A percentile compares a stretch with the other conserved stretches of the same genome.
Conservation (phyloP, 257 asterid species). For the Solanum arcanum region DNA sequence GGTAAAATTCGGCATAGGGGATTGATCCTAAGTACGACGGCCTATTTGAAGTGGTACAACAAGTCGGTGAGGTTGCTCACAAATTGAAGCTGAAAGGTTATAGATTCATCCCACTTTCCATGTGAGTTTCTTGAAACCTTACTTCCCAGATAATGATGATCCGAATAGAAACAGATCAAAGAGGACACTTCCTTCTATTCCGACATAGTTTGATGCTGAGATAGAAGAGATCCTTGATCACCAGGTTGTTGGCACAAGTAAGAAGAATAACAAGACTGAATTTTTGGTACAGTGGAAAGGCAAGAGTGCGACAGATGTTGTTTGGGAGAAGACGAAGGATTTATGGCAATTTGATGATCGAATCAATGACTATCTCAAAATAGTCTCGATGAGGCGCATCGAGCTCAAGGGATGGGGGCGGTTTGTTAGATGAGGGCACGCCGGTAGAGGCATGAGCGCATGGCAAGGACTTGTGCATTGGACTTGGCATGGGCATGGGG, state of each 20-base stretch:
- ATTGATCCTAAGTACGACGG: background rate
- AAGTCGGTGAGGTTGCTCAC: background rate
- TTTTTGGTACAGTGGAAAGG: background rate
- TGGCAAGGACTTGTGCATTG: background rate
- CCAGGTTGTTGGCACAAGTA: background rate
- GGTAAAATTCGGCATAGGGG: background rate
- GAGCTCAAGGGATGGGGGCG: background rate
- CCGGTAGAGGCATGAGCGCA: background rate
- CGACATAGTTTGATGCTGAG: background rate
- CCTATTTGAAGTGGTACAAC: background rate
- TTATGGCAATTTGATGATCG: background rate
- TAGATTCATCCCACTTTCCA: background rate
- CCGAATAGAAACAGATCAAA: background rate
- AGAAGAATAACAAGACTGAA: background rate
- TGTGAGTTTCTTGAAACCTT: background rate
- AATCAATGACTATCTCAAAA: background rate
- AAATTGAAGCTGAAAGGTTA: background rate
- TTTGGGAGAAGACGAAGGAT: background rate
- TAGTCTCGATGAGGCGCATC: background rate
- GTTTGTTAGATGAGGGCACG: background rate
- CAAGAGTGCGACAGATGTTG: background rate
- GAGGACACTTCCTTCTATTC: background rate
- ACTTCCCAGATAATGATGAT: background rate
- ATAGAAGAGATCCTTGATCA: background rate
- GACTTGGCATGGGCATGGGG: background rate